phyloP scores from a whole-genome alignment of 306 rosid species.

The Pyrus bretschneideri region DNA sequence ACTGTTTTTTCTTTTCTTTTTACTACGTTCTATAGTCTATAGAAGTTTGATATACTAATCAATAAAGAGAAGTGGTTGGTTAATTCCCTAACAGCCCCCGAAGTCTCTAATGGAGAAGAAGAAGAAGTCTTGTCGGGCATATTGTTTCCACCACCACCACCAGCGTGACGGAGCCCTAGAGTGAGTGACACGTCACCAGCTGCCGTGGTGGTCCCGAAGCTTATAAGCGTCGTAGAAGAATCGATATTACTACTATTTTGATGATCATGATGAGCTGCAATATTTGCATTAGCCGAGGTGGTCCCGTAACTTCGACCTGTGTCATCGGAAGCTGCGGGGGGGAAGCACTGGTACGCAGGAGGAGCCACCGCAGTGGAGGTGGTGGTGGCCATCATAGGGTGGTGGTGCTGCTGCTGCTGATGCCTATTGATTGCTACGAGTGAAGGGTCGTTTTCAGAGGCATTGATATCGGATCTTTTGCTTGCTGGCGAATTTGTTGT shows the following conservation, averaged over 20 bases:
- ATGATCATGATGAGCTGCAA: not conserved
- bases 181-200: conserved; percentile 96
- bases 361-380: conserved; percentile 42
- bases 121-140: conserved; percentile 53
- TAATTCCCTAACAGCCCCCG: conserved; percentile 41
- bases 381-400: conserved; percentile 8
- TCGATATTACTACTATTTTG: conserved; percentile 32
- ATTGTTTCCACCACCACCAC: conserved; percentile 32
- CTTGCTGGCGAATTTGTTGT: conserved; percentile 22
- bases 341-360: conserved; percentile 22
- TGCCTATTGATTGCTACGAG: conserved; percentile 45
- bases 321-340: conserved; percentile 32
- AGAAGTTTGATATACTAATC: not conserved
- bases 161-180: conserved; percentile 92
- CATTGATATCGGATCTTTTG: conserved; percentile 59
- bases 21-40: not conserved
- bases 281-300: conserved; percentile 34
- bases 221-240: conserved; percentile 48
- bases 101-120: conserved; percentile 75
- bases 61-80: not conserved
- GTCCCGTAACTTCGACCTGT: conserved; percentile 67
- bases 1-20: conserved; percentile 20
- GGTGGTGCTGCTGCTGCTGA: conserved; percentile 29
- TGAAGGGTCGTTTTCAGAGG: conserved; percentile 65
- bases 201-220: conserved; percentile 65